These are phyloP conservation scores for Astrothelium subdiscretum DNA, from an alignment of 495 filamentous ascomycete species.

Conservation along the genomic window DNA sequence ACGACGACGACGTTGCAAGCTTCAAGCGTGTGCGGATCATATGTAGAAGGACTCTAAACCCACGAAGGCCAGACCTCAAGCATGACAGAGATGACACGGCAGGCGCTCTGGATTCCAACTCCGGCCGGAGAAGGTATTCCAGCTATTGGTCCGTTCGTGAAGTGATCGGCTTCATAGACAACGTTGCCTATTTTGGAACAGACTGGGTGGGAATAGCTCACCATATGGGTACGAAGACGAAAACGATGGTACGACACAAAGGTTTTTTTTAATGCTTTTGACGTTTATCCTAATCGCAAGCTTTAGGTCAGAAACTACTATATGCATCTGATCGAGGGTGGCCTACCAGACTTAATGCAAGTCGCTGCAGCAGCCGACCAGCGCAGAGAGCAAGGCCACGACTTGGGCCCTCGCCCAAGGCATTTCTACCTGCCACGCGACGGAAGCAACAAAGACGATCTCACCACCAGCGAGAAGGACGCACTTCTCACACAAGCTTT, in stretches of 20 bases:
- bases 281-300: conserved; percentile 5
- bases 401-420: conserved; percentile 54
- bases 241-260: conserved; percentile 48
- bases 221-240: conserved; percentile 84
- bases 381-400: conserved; percentile 57
- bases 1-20: too few relatives aligned
- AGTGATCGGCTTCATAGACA: conserved; percentile 63
- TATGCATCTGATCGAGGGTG: conserved; percentile 59
- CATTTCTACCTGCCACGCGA: too few relatives aligned
- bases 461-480: too few relatives aligned
- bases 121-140: too few relatives aligned
- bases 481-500: too few relatives aligned
- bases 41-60: too few relatives aligned
- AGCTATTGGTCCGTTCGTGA: conserved; percentile 98
- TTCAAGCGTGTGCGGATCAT: too few relatives aligned
- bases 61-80: too few relatives aligned
- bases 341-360: conserved; percentile 51
- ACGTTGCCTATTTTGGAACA: conserved; percentile 74
- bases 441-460: too few relatives aligned
- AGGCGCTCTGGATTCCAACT: too few relatives aligned
- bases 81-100: too few relatives aligned
- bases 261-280: not conserved
- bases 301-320: conserved; percentile 86
- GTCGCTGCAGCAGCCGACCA: conserved; percentile 59
- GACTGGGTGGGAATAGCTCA: conserved; percentile 76